Evolutionary conservation across 176 grass and related monocot species (phyloP).

Genomic region (Musa beccarii): DNA sequence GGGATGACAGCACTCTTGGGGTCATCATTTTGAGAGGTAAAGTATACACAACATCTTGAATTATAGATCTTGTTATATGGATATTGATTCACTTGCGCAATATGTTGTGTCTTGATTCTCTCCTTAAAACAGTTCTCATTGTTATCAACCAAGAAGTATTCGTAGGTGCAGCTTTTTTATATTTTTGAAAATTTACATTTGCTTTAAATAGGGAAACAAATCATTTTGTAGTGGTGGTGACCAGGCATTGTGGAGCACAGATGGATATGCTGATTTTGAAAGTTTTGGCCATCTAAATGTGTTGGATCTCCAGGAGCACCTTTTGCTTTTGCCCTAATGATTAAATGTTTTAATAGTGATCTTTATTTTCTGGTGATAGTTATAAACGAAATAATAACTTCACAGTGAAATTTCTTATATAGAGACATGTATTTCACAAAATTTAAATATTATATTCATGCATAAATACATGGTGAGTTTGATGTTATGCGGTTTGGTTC

Average conservation of each 20-base stretch:
- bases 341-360: not conserved
- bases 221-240: conserved; percentile 89
- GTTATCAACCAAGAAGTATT: no score
- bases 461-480: not conserved
- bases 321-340: conserved; percentile 2
- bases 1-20: conserved; percentile 68
- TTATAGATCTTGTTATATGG: not conserved
- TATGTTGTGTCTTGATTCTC: no score
- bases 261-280: conserved; percentile 92
- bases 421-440: not conserved
- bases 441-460: not conserved
- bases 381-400: not conserved
- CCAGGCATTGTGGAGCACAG: conserved; percentile 63
- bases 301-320: conserved; percentile 72
- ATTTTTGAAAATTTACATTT: not conserved
- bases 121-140: no score
- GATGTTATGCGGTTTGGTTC: not conserved
- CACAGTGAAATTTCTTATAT: no score
- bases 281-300: conserved; percentile 88
- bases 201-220: conserved; percentile 45
- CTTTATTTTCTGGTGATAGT: not conserved
- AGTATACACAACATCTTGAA: conserved; percentile 25
- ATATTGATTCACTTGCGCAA: no score
- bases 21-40: conserved; percentile 74
- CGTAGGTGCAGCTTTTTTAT: no score